Base-by-base conservation (phyloP, 1,284 basidiomycete species). In the Moesziomyces sp. region DNA sequence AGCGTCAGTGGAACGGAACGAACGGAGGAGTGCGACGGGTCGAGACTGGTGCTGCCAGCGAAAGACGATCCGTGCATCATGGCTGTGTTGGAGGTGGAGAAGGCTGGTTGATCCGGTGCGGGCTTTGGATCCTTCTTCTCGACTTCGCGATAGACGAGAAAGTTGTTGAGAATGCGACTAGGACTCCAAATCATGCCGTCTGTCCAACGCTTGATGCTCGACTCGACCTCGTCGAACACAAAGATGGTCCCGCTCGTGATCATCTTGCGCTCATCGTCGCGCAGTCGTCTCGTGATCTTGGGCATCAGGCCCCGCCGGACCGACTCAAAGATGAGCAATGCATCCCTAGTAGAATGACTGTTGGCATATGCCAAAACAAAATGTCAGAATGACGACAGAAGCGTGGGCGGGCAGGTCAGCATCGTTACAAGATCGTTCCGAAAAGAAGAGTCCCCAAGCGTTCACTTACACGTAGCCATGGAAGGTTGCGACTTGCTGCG, bases 141-240 rank as follows among this genome's bases (percentile, higher is more conserved):
- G 13, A 81, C 76, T 42, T 81, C 78, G n/a, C 79, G 79, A 49
- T 81, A 81, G 40, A 81, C 91, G 74, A 98, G 87, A 83, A 97
- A 98, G 86, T 98, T 98, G 81, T 93, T 93, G 48, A 97, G 87
- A 46, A 97, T 94, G 51, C 93, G 87, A 63, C 90, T 92, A 0
- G 91, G 91, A 19, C 90, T 91, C 96, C 95, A 98, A 80, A 93
- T 92, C 84, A 93, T 91, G 6, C 95, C 95, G 85, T 99, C 95
- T 0, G 96, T 99, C 95, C 96, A 98, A 52, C 96, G 89, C 86
- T 97, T 97, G 87, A 99, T 98, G 40, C 94, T 94, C 79, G 93
- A 94, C 85, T 97, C 94, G 78, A 93, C 91, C 86, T 97, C 95
- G 85, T 99, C 94, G 83, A 98, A 98, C 64, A 98, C 95, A 81